phyloP scores from a whole-genome alignment of 108 stramenopile species.

The Aurantiochytrium sp. region DNA sequence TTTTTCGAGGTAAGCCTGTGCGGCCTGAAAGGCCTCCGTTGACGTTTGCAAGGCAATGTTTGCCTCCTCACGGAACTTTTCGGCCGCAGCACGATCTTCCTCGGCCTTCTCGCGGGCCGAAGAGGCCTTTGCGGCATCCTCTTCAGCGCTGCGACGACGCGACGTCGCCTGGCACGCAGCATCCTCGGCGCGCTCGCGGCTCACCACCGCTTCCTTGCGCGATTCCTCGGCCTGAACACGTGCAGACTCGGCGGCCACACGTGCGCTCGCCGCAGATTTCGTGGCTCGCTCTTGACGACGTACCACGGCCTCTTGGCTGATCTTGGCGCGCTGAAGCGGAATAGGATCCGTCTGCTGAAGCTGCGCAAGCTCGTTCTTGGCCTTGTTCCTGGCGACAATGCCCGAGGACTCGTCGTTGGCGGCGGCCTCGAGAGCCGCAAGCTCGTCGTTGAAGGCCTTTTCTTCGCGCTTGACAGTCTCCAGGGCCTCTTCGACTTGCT shows the following conservation, averaged over 20 bases:
- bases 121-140: not conserved
- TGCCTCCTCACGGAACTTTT: not conserved
- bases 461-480: not conserved
- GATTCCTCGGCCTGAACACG: not conserved
- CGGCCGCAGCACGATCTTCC: not conserved
- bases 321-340: not conserved
- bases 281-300: not conserved
- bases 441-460: not conserved
- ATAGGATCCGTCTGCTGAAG: not conserved
- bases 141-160: not conserved
- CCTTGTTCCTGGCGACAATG: not conserved
- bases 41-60: not conserved
- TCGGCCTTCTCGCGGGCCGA: not conserved
- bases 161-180: not conserved
- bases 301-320: not conserved
- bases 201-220: not conserved
- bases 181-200: not conserved
- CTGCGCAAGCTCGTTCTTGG: conserved; percentile 11
- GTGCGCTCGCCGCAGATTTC: not conserved
- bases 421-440: not conserved
- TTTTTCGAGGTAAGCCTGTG: not conserved
- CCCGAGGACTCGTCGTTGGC: conserved; percentile 5
- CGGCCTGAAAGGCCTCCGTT: not conserved
- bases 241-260: not conserved
- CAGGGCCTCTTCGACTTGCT: conserved; percentile 14